These are phyloP conservation scores for Clarireedia hainanense DNA, from an alignment of 2,329 filamentous ascomycete genomes.

Conservation along the genomic window DNA sequence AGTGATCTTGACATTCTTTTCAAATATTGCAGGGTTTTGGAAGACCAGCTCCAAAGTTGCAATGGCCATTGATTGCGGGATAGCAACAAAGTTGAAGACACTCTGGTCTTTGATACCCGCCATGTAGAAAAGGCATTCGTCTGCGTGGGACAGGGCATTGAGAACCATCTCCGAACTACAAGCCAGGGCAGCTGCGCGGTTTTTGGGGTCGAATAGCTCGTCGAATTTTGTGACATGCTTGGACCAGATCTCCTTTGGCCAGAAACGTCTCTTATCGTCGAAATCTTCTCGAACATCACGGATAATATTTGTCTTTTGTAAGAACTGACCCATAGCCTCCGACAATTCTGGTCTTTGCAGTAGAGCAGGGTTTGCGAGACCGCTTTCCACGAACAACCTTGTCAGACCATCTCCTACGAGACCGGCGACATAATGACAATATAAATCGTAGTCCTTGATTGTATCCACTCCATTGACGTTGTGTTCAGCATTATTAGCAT, in stretches of 20 bases:
- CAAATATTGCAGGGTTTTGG: slow-evolving; percentile 79
- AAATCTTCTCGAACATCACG: slow-evolving; percentile 89
- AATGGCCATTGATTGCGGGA: slow-evolving; percentile 95
- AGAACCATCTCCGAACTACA: slow-evolving; percentile 93
- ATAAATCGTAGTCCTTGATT: slow-evolving; percentile 84
- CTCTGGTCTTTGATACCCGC: slow-evolving; percentile 91
- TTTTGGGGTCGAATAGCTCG: slow-evolving; percentile 77
- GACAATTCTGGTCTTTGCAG: slow-evolving; percentile 71
- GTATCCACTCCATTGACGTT: slow-evolving; percentile 75
- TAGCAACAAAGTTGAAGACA: slow-evolving; percentile 98
- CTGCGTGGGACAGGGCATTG: slow-evolving; percentile 75
- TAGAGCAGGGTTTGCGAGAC: slow-evolving; percentile 79
- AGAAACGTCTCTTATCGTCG: slow-evolving; percentile 82
- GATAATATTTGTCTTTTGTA: slow-evolving; percentile 99
- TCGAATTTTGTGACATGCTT: slow-evolving; percentile 88
- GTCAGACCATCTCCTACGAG: slow-evolving; percentile 94
- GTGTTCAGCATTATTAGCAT: slow-evolving; percentile 74
- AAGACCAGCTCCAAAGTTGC: slow-evolving; percentile 89
- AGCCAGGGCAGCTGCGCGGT: slow-evolving; percentile 69
- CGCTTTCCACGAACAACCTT: slow-evolving; percentile 77
- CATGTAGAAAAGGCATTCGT: slow-evolving; percentile 97
- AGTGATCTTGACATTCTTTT: slow-evolving; percentile 89
- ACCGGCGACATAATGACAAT: slow-evolving; percentile 98
- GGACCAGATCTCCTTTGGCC: slow-evolving; percentile 93
- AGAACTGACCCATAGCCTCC: slow-evolving; percentile 93